phyloP scores from a whole-genome alignment of 306 rosid species.

The Potentilla sterilis region DNA sequence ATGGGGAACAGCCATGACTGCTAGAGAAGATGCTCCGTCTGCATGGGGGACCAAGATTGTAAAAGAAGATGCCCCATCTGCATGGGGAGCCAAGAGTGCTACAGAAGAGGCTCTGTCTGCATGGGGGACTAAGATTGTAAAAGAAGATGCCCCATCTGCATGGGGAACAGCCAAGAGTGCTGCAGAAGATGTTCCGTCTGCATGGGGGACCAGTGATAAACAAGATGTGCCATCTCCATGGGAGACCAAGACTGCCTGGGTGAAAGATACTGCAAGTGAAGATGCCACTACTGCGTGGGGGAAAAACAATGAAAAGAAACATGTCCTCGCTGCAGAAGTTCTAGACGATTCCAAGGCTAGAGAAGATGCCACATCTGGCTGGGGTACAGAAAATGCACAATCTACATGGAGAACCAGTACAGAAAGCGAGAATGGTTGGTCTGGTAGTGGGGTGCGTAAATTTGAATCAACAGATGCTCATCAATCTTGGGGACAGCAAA shows the following conservation, averaged over 20 bases:
- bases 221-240: conserved; percentile 2
- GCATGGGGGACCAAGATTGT: background rate
- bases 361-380: background rate
- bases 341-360: background rate
- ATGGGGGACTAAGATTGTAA: background rate
- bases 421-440: conserved; percentile 17
- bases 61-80: background rate
- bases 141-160: background rate
- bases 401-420: background rate
- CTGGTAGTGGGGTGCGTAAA: conserved; percentile 5
- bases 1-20: background rate
- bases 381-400: background rate
- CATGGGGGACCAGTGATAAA: conserved; percentile 11
- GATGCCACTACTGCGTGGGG: conserved; percentile 14
- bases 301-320: too few species aligned
- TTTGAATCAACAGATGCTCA: conserved; percentile 16
- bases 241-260: background rate
- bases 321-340: background rate
- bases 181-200: background rate
- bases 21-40: conserved; percentile 3
- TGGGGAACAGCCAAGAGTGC: background rate
- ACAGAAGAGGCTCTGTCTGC: background rate
- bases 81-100: background rate
- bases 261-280: background rate
- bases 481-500: background rate